A percentile compares a stretch with the other conserved stretches of the same genome.
Evolutionary conservation across 1,284 basidiomycete genomes (phyloP).

Genomic region (Ceratobasidium sp.): DNA sequence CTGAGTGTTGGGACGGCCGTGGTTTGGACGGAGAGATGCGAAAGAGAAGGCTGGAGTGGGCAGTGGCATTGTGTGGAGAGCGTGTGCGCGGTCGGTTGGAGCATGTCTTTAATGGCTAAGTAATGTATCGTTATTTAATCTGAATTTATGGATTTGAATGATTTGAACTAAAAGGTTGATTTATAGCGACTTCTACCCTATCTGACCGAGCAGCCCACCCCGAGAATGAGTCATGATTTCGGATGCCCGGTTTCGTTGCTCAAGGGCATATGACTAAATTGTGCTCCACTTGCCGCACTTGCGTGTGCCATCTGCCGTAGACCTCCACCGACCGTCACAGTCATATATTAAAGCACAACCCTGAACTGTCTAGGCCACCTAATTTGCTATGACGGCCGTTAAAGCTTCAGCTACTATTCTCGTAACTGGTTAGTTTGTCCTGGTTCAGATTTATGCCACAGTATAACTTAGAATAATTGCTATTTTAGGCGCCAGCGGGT

Average conservation of each 20-base stretch:
- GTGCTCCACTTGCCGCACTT: background rate
- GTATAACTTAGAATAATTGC: background rate
- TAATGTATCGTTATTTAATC: conserved; percentile 18
- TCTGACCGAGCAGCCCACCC: background rate
- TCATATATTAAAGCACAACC: background rate
- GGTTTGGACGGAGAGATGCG: conserved; percentile 1
- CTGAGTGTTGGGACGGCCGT: conserved; percentile 36
- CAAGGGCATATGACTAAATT: background rate
- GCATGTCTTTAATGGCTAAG: conserved; percentile 15
- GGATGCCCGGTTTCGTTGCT: background rate
- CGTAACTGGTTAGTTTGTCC: conserved; percentile 38
- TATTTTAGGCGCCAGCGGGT: conserved; percentile 42
- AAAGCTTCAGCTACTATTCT: conserved; percentile 44
- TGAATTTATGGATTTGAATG: background rate
- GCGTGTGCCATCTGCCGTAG: conserved; percentile 1
- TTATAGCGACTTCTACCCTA: background rate
- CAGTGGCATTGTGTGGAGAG: conserved; percentile 33
- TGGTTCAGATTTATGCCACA: background rate
- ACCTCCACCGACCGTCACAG: background rate
- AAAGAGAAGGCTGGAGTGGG: conserved; percentile 23
- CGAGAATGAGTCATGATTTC: background rate
- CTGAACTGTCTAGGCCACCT: background rate
- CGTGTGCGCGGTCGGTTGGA: conserved; percentile 32
- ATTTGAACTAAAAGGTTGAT: background rate
- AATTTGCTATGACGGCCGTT: conserved; percentile 37